Conservation (phyloP, 352 stramenopile genomes). For the Phytophthora hibernalis region DNA sequence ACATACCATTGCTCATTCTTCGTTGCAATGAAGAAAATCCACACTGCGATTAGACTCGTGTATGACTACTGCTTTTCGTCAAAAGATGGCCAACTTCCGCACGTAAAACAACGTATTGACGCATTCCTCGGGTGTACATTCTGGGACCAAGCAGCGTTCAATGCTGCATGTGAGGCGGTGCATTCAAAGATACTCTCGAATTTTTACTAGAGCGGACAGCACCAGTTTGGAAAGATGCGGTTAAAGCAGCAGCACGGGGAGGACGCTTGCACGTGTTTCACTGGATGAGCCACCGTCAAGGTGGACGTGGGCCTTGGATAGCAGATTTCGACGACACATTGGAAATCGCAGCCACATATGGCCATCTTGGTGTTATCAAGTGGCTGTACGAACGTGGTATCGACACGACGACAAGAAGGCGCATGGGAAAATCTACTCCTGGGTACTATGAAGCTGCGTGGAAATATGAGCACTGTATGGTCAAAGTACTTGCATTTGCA, state of each 20-base stretch:
- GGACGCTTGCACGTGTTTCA: conserved; percentile 9
- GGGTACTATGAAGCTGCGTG: neutral
- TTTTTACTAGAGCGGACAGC: neutral
- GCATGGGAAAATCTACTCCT: neutral
- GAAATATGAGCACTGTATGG: neutral
- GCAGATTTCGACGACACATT: conserved; percentile 1
- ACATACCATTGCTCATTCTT: neutral
- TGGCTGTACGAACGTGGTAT: conserved; percentile 5
- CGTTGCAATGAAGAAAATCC: neutral
- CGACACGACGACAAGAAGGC: neutral
- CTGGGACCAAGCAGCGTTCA: conserved; percentile 8
- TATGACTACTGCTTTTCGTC: conserved; percentile 3
- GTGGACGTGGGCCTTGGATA: conserved; percentile 11
- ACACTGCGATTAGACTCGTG: neutral
- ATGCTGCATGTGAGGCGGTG: conserved; percentile 8
- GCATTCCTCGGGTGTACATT: conserved; percentile 5
- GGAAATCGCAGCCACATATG: conserved; percentile 8
- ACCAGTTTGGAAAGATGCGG: conserved; percentile 3
- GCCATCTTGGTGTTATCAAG: conserved; percentile 5
- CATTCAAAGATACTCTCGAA: neutral
- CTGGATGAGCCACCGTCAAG: conserved; percentile 12
- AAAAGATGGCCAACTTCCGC: neutral
- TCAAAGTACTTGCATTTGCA: neutral
- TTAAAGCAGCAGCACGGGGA: neutral
- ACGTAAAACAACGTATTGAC: conserved; percentile 6